Conservation (phyloP, 169 alveolate species). For the Plasmodium malariae region DNA sequence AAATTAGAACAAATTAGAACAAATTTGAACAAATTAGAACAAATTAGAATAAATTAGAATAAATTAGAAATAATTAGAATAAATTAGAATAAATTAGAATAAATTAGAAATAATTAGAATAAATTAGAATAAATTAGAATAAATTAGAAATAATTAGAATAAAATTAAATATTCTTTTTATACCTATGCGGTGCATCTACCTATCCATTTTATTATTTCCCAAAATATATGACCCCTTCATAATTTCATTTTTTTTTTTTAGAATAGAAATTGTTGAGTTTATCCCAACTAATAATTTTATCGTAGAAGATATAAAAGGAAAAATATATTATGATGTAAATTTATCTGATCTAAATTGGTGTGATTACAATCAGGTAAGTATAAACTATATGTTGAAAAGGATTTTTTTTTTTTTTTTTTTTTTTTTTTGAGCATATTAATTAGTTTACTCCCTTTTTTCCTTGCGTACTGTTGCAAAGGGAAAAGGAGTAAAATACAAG, state of each 20-base stretch:
- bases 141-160: too few species aligned
- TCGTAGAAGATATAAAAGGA: constrained; percentile 66
- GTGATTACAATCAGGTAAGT: constrained; percentile 66
- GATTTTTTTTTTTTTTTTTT: constrained; percentile 2
- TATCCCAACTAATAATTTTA: constrained; percentile 27
- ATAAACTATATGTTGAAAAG: neutral
- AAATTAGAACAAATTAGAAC: too few species aligned
- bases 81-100: too few species aligned
- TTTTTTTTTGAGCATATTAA: too few species aligned
- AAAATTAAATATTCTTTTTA: neutral
- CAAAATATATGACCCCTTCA: neutral
- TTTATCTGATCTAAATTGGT: constrained; percentile 56
- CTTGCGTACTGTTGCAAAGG: too few species aligned
- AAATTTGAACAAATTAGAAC: too few species aligned
- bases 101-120: too few species aligned
- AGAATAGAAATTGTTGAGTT: constrained; percentile 55
- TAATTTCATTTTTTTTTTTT: neutral
- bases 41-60: too few species aligned
- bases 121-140: too few species aligned
- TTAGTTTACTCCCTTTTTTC: neutral
- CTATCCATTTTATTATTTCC: neutral
- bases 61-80: too few species aligned
- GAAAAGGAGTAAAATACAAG: too few species aligned
- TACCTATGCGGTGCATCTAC: neutral
- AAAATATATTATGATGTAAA: constrained; percentile 56